phyloP scores from a whole-genome alignment of 345 rosid species.

The Bruguiera gymnorhiza region DNA sequence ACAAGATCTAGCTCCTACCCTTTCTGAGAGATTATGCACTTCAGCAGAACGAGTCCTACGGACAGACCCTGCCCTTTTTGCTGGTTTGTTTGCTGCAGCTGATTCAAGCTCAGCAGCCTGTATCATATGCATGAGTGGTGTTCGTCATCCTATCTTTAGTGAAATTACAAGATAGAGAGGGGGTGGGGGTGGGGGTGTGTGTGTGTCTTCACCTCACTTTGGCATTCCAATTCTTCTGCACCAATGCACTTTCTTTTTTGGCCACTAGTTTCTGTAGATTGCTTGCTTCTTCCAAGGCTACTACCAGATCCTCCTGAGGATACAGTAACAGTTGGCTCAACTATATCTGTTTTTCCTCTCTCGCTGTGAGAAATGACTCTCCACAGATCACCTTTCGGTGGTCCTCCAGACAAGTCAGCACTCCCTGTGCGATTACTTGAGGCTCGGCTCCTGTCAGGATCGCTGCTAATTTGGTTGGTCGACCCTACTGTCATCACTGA shows the following conservation, averaged over 20 bases:
- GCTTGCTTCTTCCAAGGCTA: slow-evolving; percentile 47
- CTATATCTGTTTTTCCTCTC: slow-evolving; percentile 36
- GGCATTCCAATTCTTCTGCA: slow-evolving; percentile 53
- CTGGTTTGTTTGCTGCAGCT: slow-evolving; percentile 4
- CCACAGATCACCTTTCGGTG: slow-evolving; percentile 26
- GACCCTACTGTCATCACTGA: slow-evolving; percentile 61
- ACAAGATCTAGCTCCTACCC: neutral
- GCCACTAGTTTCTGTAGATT: slow-evolving; percentile 31
- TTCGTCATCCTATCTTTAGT: neutral
- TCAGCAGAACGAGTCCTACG: slow-evolving; percentile 4
- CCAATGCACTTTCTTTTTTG: slow-evolving; percentile 59
- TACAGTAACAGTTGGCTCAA: slow-evolving; percentile 43
- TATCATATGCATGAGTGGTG: neutral
- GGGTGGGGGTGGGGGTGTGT: neutral
- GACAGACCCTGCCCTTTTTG: neutral
- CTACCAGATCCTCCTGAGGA: slow-evolving; percentile 75
- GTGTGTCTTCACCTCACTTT: slow-evolving; percentile 46
- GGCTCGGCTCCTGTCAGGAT: slow-evolving; percentile 41
- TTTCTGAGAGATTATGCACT: slow-evolving; percentile 2
- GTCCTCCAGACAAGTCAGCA: slow-evolving; percentile 30
- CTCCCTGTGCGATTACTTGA: slow-evolving; percentile 33
- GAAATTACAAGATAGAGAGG: neutral
- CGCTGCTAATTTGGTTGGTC: slow-evolving; percentile 46
- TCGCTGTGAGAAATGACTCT: slow-evolving; percentile 23
- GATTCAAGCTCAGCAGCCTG: slow-evolving; percentile 7